Evolutionary conservation across 202 grass and related monocot species (phyloP).

Genomic region (Carex arenaria): DNA sequence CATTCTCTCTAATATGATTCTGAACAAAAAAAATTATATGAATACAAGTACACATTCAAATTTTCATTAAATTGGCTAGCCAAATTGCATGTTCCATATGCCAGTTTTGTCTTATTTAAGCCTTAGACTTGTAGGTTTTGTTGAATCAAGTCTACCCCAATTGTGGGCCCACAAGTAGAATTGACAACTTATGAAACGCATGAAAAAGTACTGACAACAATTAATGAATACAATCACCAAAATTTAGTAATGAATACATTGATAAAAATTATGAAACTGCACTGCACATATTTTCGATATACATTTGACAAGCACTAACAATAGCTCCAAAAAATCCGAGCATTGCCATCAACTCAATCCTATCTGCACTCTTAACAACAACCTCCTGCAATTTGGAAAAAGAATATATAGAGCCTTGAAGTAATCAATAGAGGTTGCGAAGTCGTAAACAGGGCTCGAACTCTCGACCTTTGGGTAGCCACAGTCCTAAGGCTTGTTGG

Average conservation of each 20-base stretch:
- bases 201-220: neutral
- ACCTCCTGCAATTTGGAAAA: constrained; percentile 53
- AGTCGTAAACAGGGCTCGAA: no score
- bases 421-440: neutral
- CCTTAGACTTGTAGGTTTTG: neutral
- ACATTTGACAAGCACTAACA: constrained; percentile 75
- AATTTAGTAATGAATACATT: neutral
- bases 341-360: constrained; percentile 90
- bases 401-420: neutral
- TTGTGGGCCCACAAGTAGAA: neutral
- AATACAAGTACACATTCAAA: neutral
- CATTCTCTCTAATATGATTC: constrained; percentile 75
- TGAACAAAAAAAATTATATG: constrained; percentile 37
- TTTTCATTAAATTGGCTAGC: neutral
- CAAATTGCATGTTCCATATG: neutral
- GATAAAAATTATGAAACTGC: constrained; percentile 19
- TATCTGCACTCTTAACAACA: constrained; percentile 59
- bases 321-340: constrained; percentile 76
- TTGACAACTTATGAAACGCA: neutral
- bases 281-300: constrained; percentile 22
- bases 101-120: neutral
- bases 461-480: no score
- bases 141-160: constrained; percentile 1
- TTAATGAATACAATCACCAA: neutral
- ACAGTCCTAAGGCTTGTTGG: no score